These are phyloP conservation scores for Panellus pusillus DNA, from an alignment of 768 basidiomycete species.

Conservation along the genomic window DNA sequence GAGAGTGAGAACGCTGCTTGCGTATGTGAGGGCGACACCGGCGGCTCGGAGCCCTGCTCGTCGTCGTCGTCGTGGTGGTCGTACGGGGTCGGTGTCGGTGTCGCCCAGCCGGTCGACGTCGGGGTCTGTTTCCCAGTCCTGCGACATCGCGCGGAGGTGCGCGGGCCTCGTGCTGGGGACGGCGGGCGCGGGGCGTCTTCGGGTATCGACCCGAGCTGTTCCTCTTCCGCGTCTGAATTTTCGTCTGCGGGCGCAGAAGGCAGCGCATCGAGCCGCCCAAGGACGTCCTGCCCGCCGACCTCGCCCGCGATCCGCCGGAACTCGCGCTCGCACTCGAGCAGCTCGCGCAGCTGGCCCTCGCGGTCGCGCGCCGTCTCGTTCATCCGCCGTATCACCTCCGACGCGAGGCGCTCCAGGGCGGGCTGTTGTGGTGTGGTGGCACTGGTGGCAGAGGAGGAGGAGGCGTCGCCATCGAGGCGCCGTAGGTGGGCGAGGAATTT, in stretches of 20 bases:
- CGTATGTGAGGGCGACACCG: conserved; percentile 45
- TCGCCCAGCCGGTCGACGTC: conserved; percentile 48
- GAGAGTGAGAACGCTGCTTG: conserved; percentile 59
- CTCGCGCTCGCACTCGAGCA: conserved; percentile 78
- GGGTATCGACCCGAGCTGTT: conserved; percentile 16
- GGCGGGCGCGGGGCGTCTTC: conserved; percentile 19
- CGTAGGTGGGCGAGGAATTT: conserved; percentile 74
- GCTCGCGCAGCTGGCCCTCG: conserved; percentile 77
- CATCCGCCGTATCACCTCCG: conserved; percentile 73
- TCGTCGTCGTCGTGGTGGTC: conserved; percentile 30
- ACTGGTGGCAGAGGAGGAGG: conserved; percentile 26
- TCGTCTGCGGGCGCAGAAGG: conserved; percentile 33
- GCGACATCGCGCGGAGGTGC: conserved; percentile 30
- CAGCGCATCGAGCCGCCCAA: conserved; percentile 69
- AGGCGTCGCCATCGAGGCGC: conserved; percentile 58
- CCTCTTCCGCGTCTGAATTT: no score
- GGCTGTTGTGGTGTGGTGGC: conserved; percentile 39
- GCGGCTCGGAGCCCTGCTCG: conserved; percentile 39
- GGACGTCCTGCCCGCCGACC: conserved; percentile 72
- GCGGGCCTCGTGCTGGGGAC: conserved; percentile 5
- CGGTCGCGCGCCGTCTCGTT: conserved; percentile 76
- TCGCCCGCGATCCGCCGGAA: conserved; percentile 76
- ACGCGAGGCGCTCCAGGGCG: conserved; percentile 67
- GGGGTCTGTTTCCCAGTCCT: conserved; percentile 66
- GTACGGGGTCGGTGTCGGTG: conserved; percentile 18